phyloP scores from a whole-genome alignment of 1,284 basidiomycete species.

The Cutaneotrichosporon sp. region DNA sequence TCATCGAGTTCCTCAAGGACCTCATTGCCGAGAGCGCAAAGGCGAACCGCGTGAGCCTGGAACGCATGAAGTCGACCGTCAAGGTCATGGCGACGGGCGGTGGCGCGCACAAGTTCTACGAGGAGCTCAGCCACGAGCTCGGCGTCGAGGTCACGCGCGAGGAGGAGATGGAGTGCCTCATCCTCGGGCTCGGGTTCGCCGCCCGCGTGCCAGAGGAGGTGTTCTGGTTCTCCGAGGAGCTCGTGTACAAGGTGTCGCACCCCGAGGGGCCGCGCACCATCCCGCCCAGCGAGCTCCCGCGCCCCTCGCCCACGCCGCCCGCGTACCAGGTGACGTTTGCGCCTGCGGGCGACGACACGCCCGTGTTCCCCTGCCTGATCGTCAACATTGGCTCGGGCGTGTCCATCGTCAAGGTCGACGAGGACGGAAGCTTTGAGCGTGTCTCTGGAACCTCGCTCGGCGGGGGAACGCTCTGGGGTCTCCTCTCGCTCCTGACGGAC shows the following conservation, averaged over 20 bases:
- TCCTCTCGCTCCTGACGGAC: conserved; percentile 89
- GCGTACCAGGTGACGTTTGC: conserved; percentile 87
- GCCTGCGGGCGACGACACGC: conserved; percentile 57
- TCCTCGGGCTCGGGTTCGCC: conserved; percentile 95
- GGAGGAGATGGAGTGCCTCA: conserved; percentile 99
- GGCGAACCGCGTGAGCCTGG: conserved; percentile 84
- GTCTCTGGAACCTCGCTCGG: conserved; percentile 96
- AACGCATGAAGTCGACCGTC: conserved; percentile 88
- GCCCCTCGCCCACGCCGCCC: conserved; percentile 91
- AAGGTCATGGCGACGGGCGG: conserved; percentile 99
- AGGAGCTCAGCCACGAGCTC: conserved; percentile 72
- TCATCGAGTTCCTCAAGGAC: conserved; percentile 82
- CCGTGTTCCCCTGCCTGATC: conserved; percentile 91
- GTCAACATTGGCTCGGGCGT: conserved; percentile 67
- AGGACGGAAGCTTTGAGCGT: conserved; percentile 91
- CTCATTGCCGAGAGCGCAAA: conserved; percentile 84
- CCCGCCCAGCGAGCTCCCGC: conserved; percentile 62
- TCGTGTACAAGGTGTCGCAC: conserved; percentile 83
- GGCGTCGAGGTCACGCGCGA: conserved; percentile 84
- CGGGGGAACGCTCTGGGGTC: conserved; percentile 98
- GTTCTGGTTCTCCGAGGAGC: conserved; percentile 97
- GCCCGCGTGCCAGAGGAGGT: conserved; percentile 94
- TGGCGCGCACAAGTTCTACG: conserved; percentile 92
- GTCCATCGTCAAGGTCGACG: conserved; percentile 58
- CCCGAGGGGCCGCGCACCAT: conserved; percentile 45